Percentiles rank a stretch among this genome's conserved stretches.
Evolutionary conservation across 2,329 filamentous ascomycete genomes (phyloP).

Genomic region (Trichoderma endophyticum): DNA sequence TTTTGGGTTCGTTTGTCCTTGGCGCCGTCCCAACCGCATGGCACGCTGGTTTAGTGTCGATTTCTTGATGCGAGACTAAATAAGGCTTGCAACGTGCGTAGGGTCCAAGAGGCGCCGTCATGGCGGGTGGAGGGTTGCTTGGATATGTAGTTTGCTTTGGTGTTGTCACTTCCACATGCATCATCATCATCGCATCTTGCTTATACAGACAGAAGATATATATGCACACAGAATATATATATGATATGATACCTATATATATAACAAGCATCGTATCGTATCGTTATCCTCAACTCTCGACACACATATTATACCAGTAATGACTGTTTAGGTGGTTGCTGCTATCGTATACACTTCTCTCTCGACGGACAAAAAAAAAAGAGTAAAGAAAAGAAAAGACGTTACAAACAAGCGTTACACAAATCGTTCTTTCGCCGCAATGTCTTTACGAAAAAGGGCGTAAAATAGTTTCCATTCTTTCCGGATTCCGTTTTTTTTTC

Average conservation of each 20-base stretch:
- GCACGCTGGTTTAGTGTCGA: conserved; percentile 10
- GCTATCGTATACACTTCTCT: conserved; percentile 15
- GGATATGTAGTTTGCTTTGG: background rate
- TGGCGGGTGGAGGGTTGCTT: background rate
- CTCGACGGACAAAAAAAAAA: background rate
- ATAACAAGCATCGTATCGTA: background rate
- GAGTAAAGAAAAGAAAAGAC: background rate
- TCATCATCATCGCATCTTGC: background rate
- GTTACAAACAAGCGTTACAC: conserved; percentile 17
- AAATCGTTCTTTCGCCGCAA: conserved; percentile 13
- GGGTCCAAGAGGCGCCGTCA: background rate
- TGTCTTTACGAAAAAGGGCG: background rate
- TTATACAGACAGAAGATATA: background rate
- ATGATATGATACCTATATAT: background rate
- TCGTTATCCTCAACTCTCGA: background rate
- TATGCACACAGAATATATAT: background rate
- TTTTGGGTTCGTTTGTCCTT: background rate
- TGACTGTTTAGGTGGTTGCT: conserved; percentile 18
- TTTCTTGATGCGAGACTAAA: background rate
- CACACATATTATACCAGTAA: conserved; percentile 16
- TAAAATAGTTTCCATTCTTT: background rate
- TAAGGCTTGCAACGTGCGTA: background rate
- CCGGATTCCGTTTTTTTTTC: conserved; percentile 4
- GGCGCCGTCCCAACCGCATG: conserved; percentile 11
- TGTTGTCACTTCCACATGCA: background rate